Evolutionary conservation across 1,139 yeast species (phyloP), one percentile per base, ranked within the genome.

Genomic region (Geotrichum macrosporum): DNA sequence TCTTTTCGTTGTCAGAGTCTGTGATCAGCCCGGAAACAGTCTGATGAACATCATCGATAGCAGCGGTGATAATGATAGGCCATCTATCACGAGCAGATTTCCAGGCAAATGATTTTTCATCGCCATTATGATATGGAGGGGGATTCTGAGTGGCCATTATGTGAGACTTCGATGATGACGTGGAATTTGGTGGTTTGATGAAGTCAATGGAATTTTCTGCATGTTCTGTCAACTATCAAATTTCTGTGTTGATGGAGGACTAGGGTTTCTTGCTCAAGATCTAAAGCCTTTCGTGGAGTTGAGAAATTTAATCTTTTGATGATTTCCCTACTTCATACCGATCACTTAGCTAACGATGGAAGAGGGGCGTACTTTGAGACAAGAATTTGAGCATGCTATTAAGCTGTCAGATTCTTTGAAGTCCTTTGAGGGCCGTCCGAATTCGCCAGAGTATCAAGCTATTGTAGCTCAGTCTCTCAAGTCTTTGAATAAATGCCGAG

Each of bases 21-120:
- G 55, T 56, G 18, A 56, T 48, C n/a, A 59, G 44, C 18, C 50
- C 52, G 22, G 51, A 55, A 22, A 60, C 68, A 3, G 74, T 63
- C 20, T 64, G 60, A 35, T 63, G 54, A 34, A 81, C 69, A 58
- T 87, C 96, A 26, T 75, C 77, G 45, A 84, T 72, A 29, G 81
- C 78, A 21, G 81, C 84, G 26, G 77, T 73, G 42, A 89, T 63
- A 56, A 89, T 86, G 47, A 78, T 78, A 29, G 95, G 94, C 96
- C 97, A 92, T 65, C 98, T 80, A 41, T 73, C 74, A 53, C 78
- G 75, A 10, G 86, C 85, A 0, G 97, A 88, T 29, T 79, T 73
- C 61, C 75, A 80, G 8, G 95, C 97, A 64, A 92, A 92, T 4
- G 96, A 84, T 51, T 74, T 75, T 40, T 71, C 66, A 61, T 87